Base-by-base conservation (phyloP, 192 early-diverging fungal species). In the Spizellomyces sp. region DNA sequence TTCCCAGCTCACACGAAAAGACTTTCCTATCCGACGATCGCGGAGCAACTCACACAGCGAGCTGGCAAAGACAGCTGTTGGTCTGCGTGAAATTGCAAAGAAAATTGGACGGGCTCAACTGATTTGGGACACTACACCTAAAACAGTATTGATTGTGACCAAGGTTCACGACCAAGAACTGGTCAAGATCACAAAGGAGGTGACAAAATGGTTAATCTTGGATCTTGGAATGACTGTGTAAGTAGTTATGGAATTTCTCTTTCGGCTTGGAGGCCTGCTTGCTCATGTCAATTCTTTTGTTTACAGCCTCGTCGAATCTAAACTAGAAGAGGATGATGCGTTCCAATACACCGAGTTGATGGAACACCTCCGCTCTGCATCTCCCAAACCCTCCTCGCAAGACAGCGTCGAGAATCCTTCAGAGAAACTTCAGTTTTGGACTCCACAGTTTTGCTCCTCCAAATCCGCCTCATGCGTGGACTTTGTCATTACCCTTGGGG, bases 401-500 rank as follows among this genome's bases (percentile, higher is more conserved):
- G 3, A 36, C 27, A 36, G 27, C 27, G 27, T 2, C 27, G 27
- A 36, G 27, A 36, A 36, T 36, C 27, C 50, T 54, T 54, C 50
- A 2, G 12, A 12, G 4, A 12, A 19, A n/a, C 50, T 54, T 12
- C 50, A 45, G 8, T 79, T 75, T 45, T 79, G 76, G 76, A 54
- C 58, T 64, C 21, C 43, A 19, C 59, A 22, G 21, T 75, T 66
- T 55, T 68, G 77, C 45, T 46, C 66, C 15, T 58, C 50, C 12
- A 41, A 75, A 6, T 21, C 46, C n/a, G 17, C 15, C 17, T 59
- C 77, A 14, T 17, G 50, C 5, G 62, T 84, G 41, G 96, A 99
- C 76, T 92, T 99, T 81, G 87, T 95, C 52, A 86, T 98, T 62
- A 97, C 95, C 75, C 89, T 99, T 67, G 96, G 96, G 47, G 97